phyloP scores from a whole-genome alignment of 345 rosid genomes.

The Salix udensis region DNA sequence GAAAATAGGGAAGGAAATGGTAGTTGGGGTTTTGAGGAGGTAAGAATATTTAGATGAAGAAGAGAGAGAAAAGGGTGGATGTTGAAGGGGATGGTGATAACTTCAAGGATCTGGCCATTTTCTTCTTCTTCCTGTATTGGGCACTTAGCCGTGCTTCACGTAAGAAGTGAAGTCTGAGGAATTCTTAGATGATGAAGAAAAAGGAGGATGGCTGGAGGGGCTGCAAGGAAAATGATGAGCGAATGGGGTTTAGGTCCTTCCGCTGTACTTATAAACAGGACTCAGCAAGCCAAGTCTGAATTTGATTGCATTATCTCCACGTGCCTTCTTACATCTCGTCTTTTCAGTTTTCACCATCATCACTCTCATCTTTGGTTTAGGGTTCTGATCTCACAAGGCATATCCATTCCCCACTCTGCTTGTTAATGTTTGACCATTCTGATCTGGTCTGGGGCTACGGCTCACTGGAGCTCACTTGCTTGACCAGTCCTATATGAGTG shows the following conservation, averaged over 20 bases:
- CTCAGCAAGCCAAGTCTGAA: no score
- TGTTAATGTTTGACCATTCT: neutral
- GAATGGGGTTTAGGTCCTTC: neutral
- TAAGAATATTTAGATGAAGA: neutral
- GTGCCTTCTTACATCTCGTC: no score
- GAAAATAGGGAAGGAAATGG: neutral
- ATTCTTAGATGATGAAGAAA: no score
- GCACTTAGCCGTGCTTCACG: neutral
- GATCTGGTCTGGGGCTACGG: neutral
- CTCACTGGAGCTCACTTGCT: no score
- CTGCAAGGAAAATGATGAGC: neutral
- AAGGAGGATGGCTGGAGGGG: neutral
- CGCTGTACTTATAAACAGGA: neutral
- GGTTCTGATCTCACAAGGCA: no score
- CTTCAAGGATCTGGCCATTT: conserved; percentile 4
- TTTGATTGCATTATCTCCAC: no score
- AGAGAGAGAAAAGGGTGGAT: neutral
- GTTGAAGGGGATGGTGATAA: neutral
- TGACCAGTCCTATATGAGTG: neutral
- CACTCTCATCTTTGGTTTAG: no score
- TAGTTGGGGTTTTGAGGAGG: neutral
- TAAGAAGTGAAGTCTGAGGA: neutral
- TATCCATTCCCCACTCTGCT: no score
- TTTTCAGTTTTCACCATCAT: no score
- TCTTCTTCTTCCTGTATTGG: neutral